phyloP scores from a whole-genome alignment of 2,329 filamentous ascomycete genomes.

The Paecilomyces sp. region DNA sequence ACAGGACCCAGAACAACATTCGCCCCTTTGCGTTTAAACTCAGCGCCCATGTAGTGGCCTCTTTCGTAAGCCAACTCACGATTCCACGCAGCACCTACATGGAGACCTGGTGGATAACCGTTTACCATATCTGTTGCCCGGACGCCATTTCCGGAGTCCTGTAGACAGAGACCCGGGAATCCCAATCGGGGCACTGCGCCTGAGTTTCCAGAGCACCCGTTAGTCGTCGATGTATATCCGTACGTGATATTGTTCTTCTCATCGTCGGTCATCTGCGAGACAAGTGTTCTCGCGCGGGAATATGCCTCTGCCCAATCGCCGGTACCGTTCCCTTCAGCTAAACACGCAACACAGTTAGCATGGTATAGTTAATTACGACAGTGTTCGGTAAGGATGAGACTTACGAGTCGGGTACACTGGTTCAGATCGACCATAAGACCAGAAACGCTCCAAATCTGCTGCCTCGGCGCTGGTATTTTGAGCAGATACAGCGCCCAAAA shows the following conservation, averaged over 20 bases:
- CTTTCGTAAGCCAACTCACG: slow-evolving; percentile 45
- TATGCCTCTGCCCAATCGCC: slow-evolving; percentile 7
- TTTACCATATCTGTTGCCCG: slow-evolving; percentile 37
- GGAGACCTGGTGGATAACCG: slow-evolving; percentile 36
- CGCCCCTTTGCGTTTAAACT: slow-evolving; percentile 49
- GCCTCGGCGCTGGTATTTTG: neutral
- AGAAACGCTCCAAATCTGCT: neutral
- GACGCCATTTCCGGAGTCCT: slow-evolving; percentile 36
- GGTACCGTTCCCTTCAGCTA: neutral
- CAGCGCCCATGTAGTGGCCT: slow-evolving; percentile 48
- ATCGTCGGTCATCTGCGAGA: slow-evolving; percentile 9
- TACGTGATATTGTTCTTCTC: slow-evolving; percentile 11
- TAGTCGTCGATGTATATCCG: slow-evolving; percentile 6
- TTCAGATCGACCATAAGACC: slow-evolving; percentile 1
- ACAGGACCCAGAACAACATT: slow-evolving; percentile 37
- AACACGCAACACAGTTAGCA: neutral
- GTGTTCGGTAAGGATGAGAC: neutral
- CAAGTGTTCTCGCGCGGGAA: slow-evolving; percentile 2
- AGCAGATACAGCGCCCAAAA: neutral
- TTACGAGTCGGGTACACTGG: slow-evolving; percentile 2
- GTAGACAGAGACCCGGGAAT: slow-evolving; percentile 35
- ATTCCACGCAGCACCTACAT: slow-evolving; percentile 46
- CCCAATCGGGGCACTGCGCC: slow-evolving; percentile 25
- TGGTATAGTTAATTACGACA: neutral
- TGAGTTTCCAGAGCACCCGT: slow-evolving; percentile 28